A percentile compares a stretch with the other conserved stretches of the same genome.
Conservation (phyloP, 2,329 filamentous ascomycete species). For the Diaporthe citriasiana region DNA sequence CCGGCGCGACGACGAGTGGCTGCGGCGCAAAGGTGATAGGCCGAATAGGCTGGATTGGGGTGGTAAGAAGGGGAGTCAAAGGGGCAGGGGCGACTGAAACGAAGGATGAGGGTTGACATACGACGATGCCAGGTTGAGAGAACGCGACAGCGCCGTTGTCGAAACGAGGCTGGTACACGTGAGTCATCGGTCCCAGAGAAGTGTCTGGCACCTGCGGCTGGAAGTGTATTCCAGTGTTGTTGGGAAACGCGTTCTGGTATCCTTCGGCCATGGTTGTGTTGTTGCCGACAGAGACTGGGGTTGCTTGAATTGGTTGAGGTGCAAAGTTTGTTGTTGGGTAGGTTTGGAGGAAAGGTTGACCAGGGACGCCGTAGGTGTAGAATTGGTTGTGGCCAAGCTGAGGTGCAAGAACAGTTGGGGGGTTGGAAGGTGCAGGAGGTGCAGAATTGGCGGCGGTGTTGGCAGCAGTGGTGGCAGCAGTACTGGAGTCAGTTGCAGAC, state of each 20-base stretch:
- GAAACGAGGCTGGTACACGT: constrained; percentile 69
- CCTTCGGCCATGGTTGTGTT: constrained; percentile 49
- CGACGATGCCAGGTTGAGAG: constrained; percentile 37
- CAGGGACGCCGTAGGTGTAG: constrained; percentile 39
- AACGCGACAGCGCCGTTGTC: constrained; percentile 53
- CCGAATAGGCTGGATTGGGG: constrained; percentile 38
- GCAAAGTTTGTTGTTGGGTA: constrained; percentile 23
- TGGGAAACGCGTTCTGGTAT: constrained; percentile 60
- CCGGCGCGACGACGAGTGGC: constrained; percentile 10
- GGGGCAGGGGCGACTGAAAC: constrained; percentile 50
- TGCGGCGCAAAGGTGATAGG: constrained; percentile 34
- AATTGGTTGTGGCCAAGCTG: constrained; percentile 42
- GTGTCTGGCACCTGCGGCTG: constrained; percentile 73
- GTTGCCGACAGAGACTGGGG: constrained; percentile 1
- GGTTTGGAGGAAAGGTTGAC: constrained; percentile 28
- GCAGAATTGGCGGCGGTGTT: constrained; percentile 11
- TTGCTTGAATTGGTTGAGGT: neutral
- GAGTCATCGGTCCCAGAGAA: constrained; percentile 66
- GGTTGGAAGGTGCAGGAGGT: constrained; percentile 34
- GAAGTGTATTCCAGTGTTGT: constrained; percentile 63
- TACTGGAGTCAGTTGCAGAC: neutral
- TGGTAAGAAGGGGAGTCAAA: constrained; percentile 46
- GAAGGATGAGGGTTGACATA: constrained; percentile 44
- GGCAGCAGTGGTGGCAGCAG: constrained; percentile 4
- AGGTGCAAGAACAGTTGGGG: constrained; percentile 17